Percentiles rank a stretch among this genome's conserved stretches.
These are phyloP conservation scores for Phytophthora rubi DNA, from an alignment of 352 stramenopile species.

Conservation along the genomic window DNA sequence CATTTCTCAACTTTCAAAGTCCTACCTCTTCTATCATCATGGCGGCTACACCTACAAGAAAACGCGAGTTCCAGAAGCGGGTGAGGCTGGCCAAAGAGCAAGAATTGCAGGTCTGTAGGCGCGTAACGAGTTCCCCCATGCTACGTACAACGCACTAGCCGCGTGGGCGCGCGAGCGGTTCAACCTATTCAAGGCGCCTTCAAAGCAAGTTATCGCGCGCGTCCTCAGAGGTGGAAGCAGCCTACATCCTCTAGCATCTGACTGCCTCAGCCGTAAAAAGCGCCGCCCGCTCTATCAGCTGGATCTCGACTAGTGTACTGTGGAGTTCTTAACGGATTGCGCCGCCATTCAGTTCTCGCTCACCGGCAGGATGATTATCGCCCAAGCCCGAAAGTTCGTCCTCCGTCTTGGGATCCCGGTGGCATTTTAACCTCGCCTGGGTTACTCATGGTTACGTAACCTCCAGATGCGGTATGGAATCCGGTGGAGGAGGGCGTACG, in stretches of 20 bases:
- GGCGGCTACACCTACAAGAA: no score
- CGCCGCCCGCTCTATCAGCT: not conserved
- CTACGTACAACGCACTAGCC: not conserved
- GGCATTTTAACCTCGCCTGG: no score
- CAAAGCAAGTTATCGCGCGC: slow-evolving; percentile 4
- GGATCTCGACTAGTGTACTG: slow-evolving; percentile 2
- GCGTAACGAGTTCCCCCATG: not conserved
- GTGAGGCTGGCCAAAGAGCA: no score
- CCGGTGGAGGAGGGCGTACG: not conserved
- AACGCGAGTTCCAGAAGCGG: no score
- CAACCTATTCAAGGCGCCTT: not conserved
- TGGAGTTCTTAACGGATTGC: slow-evolving; percentile 1
- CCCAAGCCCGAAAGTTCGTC: no score
- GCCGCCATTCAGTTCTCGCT: not conserved
- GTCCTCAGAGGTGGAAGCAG: not conserved
- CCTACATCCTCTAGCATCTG: not conserved
- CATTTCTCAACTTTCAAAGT: no score
- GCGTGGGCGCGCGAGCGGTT: not conserved
- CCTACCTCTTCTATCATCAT: no score
- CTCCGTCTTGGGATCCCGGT: no score
- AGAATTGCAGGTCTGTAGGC: no score
- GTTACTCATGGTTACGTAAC: no score
- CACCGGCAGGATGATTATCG: not conserved
- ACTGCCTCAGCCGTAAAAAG: slow-evolving; percentile 11
- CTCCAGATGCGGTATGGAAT: no score